These are phyloP conservation scores for Nannizzia gypsea DNA, from an alignment of 2,329 filamentous ascomycete species.

Conservation along the genomic window DNA sequence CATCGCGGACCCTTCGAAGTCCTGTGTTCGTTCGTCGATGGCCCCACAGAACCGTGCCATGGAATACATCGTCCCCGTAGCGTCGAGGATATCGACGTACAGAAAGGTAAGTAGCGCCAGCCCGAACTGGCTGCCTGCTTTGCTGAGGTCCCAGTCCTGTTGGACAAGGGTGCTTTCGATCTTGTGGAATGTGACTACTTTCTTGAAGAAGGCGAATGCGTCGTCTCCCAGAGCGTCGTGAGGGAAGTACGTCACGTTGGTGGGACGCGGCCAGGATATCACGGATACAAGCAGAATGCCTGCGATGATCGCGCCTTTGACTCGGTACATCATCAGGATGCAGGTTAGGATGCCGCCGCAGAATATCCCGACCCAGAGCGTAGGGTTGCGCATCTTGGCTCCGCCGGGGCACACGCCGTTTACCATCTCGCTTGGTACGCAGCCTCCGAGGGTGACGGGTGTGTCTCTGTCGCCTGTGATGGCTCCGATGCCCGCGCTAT, in stretches of 20 bases:
- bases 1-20: conserved; percentile 74
- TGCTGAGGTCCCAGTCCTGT: conserved; percentile 60
- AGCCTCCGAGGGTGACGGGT: conserved; percentile 66
- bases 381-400: conserved; percentile 69
- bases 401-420: conserved; percentile 49
- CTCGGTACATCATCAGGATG: conserved; percentile 69
- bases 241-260: conserved; percentile 69
- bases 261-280: conserved; percentile 74
- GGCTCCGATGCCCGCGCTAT: conserved; percentile 69
- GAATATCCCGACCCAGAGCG: conserved; percentile 83
- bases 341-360: conserved; percentile 70
- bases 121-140: conserved; percentile 63
- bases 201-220: conserved; percentile 74
- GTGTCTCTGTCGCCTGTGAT: conserved; percentile 57
- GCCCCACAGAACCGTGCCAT: conserved; percentile 77
- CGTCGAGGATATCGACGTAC: conserved; percentile 82
- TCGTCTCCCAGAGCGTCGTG: conserved; percentile 56
- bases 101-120: conserved; percentile 79
- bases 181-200: conserved; percentile 72
- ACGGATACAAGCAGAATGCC: conserved; percentile 76
- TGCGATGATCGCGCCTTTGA: conserved; percentile 76
- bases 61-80: conserved; percentile 74
- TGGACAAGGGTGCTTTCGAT: conserved; percentile 58
- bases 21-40: conserved; percentile 69
- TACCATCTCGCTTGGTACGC: conserved; percentile 40